These are phyloP conservation scores for Pseudogymnoascus sp. DNA, from an alignment of 2,329 filamentous ascomycete genomes.

Conservation along the genomic window DNA sequence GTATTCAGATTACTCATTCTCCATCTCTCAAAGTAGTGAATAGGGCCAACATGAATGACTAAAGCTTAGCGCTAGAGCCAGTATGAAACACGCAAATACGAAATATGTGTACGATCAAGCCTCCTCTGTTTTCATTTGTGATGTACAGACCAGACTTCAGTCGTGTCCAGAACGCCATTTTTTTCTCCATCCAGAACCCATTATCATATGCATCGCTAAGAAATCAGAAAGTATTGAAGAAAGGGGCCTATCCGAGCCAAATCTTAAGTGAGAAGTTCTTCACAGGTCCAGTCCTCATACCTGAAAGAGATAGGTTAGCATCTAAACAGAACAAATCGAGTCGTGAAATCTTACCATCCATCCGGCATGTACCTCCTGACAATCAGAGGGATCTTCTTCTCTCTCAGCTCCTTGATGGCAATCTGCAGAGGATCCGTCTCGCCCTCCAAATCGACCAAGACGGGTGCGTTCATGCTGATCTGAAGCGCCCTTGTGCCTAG, in stretches of 20 bases:
- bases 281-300: constrained; percentile 98
- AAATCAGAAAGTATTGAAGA: constrained; percentile 10
- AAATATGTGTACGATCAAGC: neutral
- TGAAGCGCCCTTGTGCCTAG: constrained; percentile 88
- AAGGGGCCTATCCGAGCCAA: constrained; percentile 3
- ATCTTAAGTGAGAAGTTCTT: constrained; percentile 68
- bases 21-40: neutral
- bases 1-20: constrained; percentile 2
- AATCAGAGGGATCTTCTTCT: constrained; percentile 97
- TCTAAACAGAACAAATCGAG: neutral
- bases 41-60: neutral
- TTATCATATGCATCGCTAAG: constrained; percentile 11
- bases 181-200: constrained; percentile 8
- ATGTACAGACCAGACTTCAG: constrained; percentile 8
- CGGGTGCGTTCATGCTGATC: constrained; percentile 97
- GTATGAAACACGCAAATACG: neutral
- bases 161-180: constrained; percentile 7
- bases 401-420: constrained; percentile 90
- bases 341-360: constrained; percentile 64
- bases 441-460: constrained; percentile 91
- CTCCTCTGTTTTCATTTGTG: constrained; percentile 4
- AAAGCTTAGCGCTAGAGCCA: constrained; percentile 2
- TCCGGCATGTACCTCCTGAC: constrained; percentile 93
- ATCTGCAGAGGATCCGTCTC: constrained; percentile 97
- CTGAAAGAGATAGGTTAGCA: constrained; percentile 15